These are phyloP conservation scores for Astraeus odoratus DNA, from an alignment of 768 basidiomycete species.

Conservation along the genomic window DNA sequence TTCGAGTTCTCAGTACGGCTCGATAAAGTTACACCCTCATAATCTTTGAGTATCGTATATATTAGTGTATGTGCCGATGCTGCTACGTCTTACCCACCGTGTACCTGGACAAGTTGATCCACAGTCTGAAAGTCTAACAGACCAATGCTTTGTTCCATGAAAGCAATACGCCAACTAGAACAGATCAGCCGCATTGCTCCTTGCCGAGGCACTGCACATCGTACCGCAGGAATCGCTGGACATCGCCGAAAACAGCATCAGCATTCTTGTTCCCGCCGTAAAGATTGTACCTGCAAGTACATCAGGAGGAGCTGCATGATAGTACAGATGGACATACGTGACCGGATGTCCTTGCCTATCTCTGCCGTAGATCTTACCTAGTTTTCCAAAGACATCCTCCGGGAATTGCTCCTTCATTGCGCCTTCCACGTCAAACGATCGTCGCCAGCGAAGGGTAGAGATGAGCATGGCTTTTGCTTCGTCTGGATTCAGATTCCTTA, in stretches of 20 bases:
- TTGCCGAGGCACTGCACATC: neutral
- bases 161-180: slow-evolving; percentile 66
- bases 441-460: slow-evolving; percentile 64
- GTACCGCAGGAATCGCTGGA: slow-evolving; percentile 68
- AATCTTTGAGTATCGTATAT: slow-evolving; percentile 44
- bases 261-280: slow-evolving; percentile 67
- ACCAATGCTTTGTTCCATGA: slow-evolving; percentile 64
- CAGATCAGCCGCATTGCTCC: slow-evolving; percentile 4
- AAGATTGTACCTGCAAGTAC: slow-evolving; percentile 56
- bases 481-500: slow-evolving; percentile 43
- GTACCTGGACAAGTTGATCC: slow-evolving; percentile 69
- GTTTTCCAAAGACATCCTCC: slow-evolving; percentile 51
- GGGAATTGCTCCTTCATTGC: slow-evolving; percentile 57
- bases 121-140: slow-evolving; percentile 65
- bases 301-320: neutral
- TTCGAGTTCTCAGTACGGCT: slow-evolving; percentile 71
- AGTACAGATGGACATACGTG: slow-evolving; percentile 37
- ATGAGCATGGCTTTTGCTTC: slow-evolving; percentile 63
- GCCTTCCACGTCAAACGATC: slow-evolving; percentile 55
- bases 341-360: slow-evolving; percentile 70
- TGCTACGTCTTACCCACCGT: slow-evolving; percentile 35
- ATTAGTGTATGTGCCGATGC: neutral
- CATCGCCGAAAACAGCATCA: slow-evolving; percentile 69
- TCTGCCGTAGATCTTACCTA: slow-evolving; percentile 60
- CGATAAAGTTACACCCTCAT: slow-evolving; percentile 61